A percentile compares a stretch with the other conserved stretches of the same genome.
phyloP scores from a whole-genome alignment of 2,329 filamentous ascomycete species.

The Epichloe typhina region DNA sequence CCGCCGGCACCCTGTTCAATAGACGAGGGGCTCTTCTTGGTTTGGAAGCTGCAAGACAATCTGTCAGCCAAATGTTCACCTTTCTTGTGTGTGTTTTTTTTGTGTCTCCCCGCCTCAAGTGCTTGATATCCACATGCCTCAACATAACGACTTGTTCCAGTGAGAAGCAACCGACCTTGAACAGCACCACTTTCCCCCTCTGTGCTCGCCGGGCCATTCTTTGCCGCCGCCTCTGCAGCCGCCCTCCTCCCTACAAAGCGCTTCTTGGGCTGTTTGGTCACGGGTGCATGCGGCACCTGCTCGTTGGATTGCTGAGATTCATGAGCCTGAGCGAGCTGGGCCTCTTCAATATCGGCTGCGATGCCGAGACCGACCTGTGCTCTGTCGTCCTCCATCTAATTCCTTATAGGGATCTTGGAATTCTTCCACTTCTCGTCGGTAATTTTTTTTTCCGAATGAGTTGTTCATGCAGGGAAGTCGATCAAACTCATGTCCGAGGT shows the following conservation, averaged over 20 bases:
- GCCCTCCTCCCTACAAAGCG: constrained; percentile 78
- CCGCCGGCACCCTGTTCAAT: constrained; percentile 80
- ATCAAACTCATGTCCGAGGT: neutral
- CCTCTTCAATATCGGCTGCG: constrained; percentile 49
- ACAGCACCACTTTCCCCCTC: constrained; percentile 20
- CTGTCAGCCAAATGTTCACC: neutral
- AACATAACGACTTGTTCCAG: neutral
- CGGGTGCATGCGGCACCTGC: constrained; percentile 4
- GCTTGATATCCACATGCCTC: neutral
- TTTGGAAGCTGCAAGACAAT: constrained; percentile 43
- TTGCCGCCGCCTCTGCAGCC: constrained; percentile 47
- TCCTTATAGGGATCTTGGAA: neutral
- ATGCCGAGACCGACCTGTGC: constrained; percentile 57
- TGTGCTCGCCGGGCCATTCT: constrained; percentile 19
- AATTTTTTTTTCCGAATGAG: neutral
- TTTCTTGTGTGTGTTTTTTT: neutral
- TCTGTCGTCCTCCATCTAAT: constrained; percentile 62
- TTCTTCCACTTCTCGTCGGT: neutral
- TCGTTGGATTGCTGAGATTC: constrained; percentile 5
- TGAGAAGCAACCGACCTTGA: constrained; percentile 34
- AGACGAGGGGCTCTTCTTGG: constrained; percentile 62
- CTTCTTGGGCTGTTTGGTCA: constrained; percentile 66
- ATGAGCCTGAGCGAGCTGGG: constrained; percentile 21
- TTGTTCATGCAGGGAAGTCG: neutral
- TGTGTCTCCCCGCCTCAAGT: neutral